These are phyloP conservation scores for Venturia aucupariae DNA, from an alignment of 2,329 filamentous ascomycete genomes.

Conservation along the genomic window DNA sequence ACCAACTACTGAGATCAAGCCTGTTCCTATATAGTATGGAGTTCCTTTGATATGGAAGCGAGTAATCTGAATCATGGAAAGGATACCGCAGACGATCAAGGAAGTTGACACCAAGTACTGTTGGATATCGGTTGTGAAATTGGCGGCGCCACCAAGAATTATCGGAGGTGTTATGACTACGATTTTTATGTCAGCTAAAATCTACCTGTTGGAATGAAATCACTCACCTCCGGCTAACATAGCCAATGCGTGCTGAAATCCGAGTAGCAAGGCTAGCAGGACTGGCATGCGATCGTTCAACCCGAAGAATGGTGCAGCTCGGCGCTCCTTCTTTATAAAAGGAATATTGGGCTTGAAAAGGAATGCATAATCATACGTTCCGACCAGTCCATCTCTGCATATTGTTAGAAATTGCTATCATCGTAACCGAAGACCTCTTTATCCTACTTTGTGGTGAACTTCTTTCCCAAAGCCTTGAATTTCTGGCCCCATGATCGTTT, in stretches of 20 bases:
- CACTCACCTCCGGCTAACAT: constrained; percentile 45
- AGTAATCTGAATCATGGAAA: constrained; percentile 69
- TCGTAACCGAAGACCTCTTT: background rate
- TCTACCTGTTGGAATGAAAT: too few species aligned
- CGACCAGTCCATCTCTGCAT: constrained; percentile 45
- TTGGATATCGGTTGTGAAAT: constrained; percentile 50
- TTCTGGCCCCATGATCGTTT: constrained; percentile 35
- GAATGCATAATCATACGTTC: constrained; percentile 82
- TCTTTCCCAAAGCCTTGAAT: constrained; percentile 31
- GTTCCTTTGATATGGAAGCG: constrained; percentile 64
- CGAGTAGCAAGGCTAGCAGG: constrained; percentile 61
- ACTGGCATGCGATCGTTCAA: constrained; percentile 71
- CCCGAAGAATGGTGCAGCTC: constrained; percentile 72
- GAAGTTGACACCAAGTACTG: constrained; percentile 74
- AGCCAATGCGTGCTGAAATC: constrained; percentile 68
- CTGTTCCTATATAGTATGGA: constrained; percentile 56
- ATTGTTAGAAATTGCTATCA: background rate
- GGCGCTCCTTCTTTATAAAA: constrained; percentile 58
- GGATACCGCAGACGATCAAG: constrained; percentile 67
- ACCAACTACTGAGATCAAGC: constrained; percentile 69
- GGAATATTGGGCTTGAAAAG: constrained; percentile 76
- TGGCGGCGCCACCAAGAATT: constrained; percentile 54
- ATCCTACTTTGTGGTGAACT: constrained; percentile 41
- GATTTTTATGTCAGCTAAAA: background rate
- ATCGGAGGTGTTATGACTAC: constrained; percentile 67